These are phyloP conservation scores for Saccharomycopsis synnaedendra DNA, from an alignment of 805 yeast species.

Conservation along the genomic window DNA sequence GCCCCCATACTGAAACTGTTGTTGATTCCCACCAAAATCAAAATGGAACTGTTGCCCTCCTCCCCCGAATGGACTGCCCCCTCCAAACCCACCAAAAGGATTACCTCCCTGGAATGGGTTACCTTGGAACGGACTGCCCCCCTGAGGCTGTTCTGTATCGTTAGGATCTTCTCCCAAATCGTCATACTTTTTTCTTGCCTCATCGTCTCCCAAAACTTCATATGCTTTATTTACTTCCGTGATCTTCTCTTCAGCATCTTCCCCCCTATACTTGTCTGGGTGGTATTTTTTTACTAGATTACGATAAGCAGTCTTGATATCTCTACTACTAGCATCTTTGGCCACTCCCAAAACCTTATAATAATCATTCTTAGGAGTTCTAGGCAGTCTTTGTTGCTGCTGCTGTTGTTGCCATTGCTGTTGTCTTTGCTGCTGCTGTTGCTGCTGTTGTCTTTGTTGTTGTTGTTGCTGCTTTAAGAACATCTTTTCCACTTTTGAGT, in stretches of 20 bases:
- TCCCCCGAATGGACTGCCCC: constrained; percentile 4
- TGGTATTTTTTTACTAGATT: constrained; percentile 70
- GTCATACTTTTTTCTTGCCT: constrained; percentile 57
- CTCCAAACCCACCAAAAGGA: constrained; percentile 3
- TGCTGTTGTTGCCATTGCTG: constrained; percentile 26
- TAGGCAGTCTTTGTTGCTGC: constrained; percentile 21
- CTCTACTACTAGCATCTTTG: constrained; percentile 53
- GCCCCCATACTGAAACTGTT: too few relatives aligned
- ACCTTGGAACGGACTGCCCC: neutral
- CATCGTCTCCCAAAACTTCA: constrained; percentile 66
- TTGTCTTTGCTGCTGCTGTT: constrained; percentile 34
- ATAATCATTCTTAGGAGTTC: constrained; percentile 46
- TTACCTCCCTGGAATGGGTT: neutral
- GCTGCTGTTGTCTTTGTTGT: constrained; percentile 34
- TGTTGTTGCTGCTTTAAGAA: constrained; percentile 28
- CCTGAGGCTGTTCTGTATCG: neutral
- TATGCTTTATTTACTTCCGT: constrained; percentile 90
- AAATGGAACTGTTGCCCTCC: neutral
- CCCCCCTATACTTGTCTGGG: constrained; percentile 82
- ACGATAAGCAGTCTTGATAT: constrained; percentile 74
- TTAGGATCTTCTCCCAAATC: constrained; percentile 25
- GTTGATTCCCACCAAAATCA: constrained; percentile 28
- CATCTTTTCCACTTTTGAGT: constrained; percentile 23
- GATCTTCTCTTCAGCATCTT: constrained; percentile 72
- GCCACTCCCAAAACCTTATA: constrained; percentile 67